phyloP scores from a whole-genome alignment of 345 rosid species.

The Clarkia xantiana region DNA sequence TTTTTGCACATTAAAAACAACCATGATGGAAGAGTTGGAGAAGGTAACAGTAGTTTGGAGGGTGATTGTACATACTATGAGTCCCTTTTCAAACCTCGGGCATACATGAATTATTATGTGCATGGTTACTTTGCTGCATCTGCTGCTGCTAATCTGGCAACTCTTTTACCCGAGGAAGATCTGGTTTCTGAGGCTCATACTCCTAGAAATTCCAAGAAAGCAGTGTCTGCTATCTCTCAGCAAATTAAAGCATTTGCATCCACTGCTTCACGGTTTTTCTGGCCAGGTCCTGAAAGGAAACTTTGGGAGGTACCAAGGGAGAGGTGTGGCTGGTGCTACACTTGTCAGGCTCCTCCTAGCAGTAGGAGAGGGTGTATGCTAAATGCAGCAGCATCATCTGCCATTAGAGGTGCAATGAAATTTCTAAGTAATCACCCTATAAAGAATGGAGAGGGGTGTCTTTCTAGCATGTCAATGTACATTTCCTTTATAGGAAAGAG shows the following conservation, averaged over 20 bases:
- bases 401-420: conserved; percentile 59
- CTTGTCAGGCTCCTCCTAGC: conserved; percentile 51
- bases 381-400: conserved; percentile 58
- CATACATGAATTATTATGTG: conserved; percentile 63
- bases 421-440: conserved; percentile 31
- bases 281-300: conserved; percentile 88
- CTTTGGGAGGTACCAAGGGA: conserved; percentile 72
- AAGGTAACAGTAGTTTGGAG: conserved; percentile 17
- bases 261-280: conserved; percentile 69
- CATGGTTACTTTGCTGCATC: conserved; percentile 75
- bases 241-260: conserved; percentile 77
- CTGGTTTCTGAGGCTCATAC: conserved; percentile 41
- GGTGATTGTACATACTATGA: conserved; percentile 29
- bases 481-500: conserved; percentile 58
- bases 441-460: conserved; percentile 45
- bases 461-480: conserved; percentile 48
- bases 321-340: conserved; percentile 97
- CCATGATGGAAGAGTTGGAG: conserved; percentile 14
- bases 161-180: conserved; percentile 68
- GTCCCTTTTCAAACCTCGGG: conserved; percentile 42
- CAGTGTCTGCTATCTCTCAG: conserved; percentile 36
- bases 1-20: conserved; percentile 17
- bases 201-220: conserved; percentile 44
- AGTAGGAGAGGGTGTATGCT: conserved; percentile 79
- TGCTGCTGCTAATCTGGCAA: conserved; percentile 65